Percentiles rank a stretch among this genome's conserved stretches.
These are phyloP conservation scores for Neurospora sp. DNA, from an alignment of 495 filamentous ascomycete genomes.

Conservation along the genomic window DNA sequence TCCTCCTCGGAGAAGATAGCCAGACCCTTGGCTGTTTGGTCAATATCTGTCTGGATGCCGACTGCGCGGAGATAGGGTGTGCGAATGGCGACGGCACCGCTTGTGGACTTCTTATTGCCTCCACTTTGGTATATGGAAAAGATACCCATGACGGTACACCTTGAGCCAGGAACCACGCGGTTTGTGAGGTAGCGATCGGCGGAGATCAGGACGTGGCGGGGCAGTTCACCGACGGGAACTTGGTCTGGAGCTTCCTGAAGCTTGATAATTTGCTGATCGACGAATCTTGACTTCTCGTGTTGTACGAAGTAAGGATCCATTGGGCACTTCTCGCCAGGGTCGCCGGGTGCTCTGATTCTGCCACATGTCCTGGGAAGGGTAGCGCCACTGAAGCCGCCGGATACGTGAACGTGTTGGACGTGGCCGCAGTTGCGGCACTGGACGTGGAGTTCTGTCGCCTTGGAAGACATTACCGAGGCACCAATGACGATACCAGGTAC, in stretches of 20 bases:
- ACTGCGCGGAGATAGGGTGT: constrained; percentile 95
- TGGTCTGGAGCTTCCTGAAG: constrained; percentile 97
- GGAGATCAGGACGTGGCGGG: constrained; percentile 86
- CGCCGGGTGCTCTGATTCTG: constrained; percentile 45
- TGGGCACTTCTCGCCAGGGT: constrained; percentile 62
- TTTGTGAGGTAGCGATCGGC: constrained; percentile 96
- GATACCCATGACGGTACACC: constrained; percentile 92
- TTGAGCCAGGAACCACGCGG: constrained; percentile 86
- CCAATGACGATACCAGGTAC: constrained; percentile 98
- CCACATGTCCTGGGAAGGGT: constrained; percentile 72
- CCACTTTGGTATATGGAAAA: constrained; percentile 96
- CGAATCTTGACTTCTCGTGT: constrained; percentile 90
- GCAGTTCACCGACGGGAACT: constrained; percentile 93
- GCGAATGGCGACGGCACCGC: constrained; percentile 81
- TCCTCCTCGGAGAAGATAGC: constrained; percentile 88
- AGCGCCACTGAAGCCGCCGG: constrained; percentile 78
- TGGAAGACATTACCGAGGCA: constrained; percentile 91
- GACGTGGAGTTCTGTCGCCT: constrained; percentile 77
- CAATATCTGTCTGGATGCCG: constrained; percentile 81
- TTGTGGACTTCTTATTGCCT: constrained; percentile 65
- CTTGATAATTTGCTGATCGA: constrained; percentile 97
- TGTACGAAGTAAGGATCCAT: constrained; percentile 92
- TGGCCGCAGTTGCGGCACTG: constrained; percentile 84
- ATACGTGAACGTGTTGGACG: constrained; percentile 57
- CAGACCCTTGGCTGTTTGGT: constrained; percentile 80